Base-by-base conservation (phyloP, 106 monocot species). In the Triglochin maritima region DNA sequence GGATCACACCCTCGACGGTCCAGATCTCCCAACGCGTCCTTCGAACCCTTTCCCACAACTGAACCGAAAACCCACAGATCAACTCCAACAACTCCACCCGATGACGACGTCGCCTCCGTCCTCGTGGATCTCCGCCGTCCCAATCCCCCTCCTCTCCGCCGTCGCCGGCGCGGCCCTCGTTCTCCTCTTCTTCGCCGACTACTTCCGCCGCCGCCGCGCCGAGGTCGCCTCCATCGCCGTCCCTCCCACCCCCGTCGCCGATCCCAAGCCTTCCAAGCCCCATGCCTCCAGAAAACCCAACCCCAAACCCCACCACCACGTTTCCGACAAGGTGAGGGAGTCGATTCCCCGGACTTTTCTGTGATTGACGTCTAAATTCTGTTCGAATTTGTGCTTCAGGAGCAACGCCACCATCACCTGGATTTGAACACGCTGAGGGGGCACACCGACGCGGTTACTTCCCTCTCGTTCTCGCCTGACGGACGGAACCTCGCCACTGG, bases 371-470 rank as follows among this genome's bases (percentile, higher is more conserved):
- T 61, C 45, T 47, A 11, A 46, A 9, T 17, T 50, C 11, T 44
- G 67, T 17, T 4, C 44, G 47, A 47, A 4, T 64, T 43, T 13
- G 69, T 91, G 96, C 88, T 88, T 41, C 79, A 76, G 15, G 80
- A 56, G 71, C 86, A 86, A 65, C 69, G 66, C 59, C 98, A 92
- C 72, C 98, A 98, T 16, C 86, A 69, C 64, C 86, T 98, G 49
- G 88, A 98, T 62, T 74, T 82, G 17, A 98, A 98, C 72, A 92
- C 98, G 12, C 65, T 98, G 48, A 98, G 82, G 57, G 98, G 98
- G 41, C 92, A 99, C 70, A 62, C 75, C 7, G 98, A 92, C 68
- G 17, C 66, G 7, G 89, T 91, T 46, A 92, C 88, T 3, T 76
- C 88, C 4, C 74, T 99, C 17, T 77, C 77, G 60, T 99, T 99